Evolutionary conservation across 768 basidiomycete species (phyloP), one percentile per base, ranked within the genome.

Genomic region (Lactarius trivialis): DNA sequence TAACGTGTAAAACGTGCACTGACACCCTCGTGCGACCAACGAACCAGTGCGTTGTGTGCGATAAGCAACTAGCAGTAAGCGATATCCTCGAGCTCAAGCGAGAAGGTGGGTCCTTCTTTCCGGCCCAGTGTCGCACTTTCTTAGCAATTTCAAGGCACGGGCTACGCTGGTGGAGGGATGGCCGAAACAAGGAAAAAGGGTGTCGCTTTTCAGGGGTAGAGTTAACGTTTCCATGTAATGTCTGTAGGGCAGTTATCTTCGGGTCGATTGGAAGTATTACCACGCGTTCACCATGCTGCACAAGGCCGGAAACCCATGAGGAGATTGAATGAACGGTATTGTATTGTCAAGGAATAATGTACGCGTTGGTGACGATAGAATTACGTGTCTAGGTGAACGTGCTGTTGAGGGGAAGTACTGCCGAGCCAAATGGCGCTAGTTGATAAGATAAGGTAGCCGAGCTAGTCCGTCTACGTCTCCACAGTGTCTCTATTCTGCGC

Each of bases 141-240:
- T 33, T 7, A 37, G 9, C 12, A 24, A 4, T 14, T 26, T 32
- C 15, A 21, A 93, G 91, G 92, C 28, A 98, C 95, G 11, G 94
- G 95, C 0, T 98, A 91, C 70, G 93, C 95, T 8, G 89, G 91
- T 57, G 94, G 95, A n/a, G 95, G 95, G 7, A 74, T 93, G 67
- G 92, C 93, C n/a, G 92, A 96, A 75, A 88, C 89, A 0, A 85
- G 83, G 39, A 88, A 83, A 71, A 78, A 77, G 32, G 93, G 92
- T 2, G 75, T 92, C 14, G 88, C 92, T 0, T 96, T 98, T 77
- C 92, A 95, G 71, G 92, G 91, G 48, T 93, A 60, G 37, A 30
- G 28, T 7, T 33, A 19, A 11, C 54, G 15, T 36, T 33, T 34
- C 24, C 32, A 6, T 32, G 53, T 52, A 48, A 1, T 52, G 3